These are phyloP conservation scores for Pilasporangium apinafurcum DNA, from an alignment of 352 stramenopile species.

Conservation along the genomic window DNA sequence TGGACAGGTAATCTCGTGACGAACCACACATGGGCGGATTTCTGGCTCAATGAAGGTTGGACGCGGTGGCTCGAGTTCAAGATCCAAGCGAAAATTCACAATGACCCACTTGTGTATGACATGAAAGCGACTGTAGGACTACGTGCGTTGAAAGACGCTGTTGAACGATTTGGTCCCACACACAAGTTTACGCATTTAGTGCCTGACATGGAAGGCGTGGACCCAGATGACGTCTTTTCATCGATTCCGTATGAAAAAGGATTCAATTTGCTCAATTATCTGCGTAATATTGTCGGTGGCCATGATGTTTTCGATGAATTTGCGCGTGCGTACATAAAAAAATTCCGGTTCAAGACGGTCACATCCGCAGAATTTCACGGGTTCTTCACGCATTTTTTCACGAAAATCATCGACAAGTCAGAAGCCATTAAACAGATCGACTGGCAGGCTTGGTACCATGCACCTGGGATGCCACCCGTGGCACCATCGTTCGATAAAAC, in stretches of 20 bases:
- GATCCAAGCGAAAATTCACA: conserved; percentile 81
- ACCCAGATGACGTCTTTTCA: conserved; percentile 96
- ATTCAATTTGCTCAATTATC: conserved; percentile 75
- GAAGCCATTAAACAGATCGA: conserved; percentile 70
- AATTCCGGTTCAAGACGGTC: conserved; percentile 87
- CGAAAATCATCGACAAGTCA: conserved; percentile 15
- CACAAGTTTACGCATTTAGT: conserved; percentile 89
- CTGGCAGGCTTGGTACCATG: conserved; percentile 92
- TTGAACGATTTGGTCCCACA: conserved; percentile 40
- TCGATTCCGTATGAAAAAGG: conserved; percentile 96
- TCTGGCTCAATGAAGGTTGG: conserved; percentile 99
- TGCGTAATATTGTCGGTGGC: conserved; percentile 42
- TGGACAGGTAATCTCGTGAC: conserved; percentile 98
- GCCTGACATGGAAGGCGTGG: conserved; percentile 75
- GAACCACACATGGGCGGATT: conserved; percentile 94
- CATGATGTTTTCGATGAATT: conserved; percentile 75
- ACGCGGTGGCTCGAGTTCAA: conserved; percentile 97
- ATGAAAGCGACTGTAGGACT: conserved; percentile 47
- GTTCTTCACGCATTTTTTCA: conserved; percentile 81
- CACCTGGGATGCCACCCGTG: conserved; percentile 84
- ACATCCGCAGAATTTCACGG: conserved; percentile 73
- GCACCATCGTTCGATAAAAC: conserved; percentile 86
- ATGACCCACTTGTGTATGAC: conserved; percentile 37
- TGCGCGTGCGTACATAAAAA: conserved; percentile 87
- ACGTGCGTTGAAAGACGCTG: conserved; percentile 28